Conservation (phyloP, 2,329 filamentous ascomycete genomes). For the Aspergillus thermomutatus region DNA sequence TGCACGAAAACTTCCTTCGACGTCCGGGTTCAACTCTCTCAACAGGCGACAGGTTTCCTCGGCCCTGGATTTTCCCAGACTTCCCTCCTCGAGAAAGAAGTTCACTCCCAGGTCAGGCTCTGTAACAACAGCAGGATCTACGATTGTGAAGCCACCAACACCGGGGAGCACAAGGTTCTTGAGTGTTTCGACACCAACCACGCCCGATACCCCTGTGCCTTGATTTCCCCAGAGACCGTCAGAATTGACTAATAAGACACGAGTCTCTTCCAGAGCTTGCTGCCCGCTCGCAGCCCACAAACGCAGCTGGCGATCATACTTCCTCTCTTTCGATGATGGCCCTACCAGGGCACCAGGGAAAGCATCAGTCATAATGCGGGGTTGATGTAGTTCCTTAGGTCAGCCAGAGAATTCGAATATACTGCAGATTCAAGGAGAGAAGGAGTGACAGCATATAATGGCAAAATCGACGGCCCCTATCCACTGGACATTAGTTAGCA, state of each 20-base stretch:
- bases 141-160: slow-evolving; percentile 87
- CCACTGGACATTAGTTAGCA: neutral
- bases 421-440: neutral
- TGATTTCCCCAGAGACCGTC: slow-evolving; percentile 37
- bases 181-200: slow-evolving; percentile 82
- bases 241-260: slow-evolving; percentile 86
- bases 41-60: slow-evolving; percentile 73
- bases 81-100: slow-evolving; percentile 85
- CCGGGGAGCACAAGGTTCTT: slow-evolving; percentile 97
- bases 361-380: slow-evolving; percentile 32
- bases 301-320: slow-evolving; percentile 92
- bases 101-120: slow-evolving; percentile 89
- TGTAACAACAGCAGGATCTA: slow-evolving; percentile 72
- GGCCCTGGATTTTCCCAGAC: slow-evolving; percentile 73
- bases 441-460: neutral
- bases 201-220: slow-evolving; percentile 61
- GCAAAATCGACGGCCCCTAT: neutral
- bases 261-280: slow-evolving; percentile 81
- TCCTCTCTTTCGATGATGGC: slow-evolving; percentile 63
- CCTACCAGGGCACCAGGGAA: slow-evolving; percentile 38
- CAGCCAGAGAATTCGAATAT: neutral
- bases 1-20: slow-evolving; percentile 67
- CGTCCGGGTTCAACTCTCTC: slow-evolving; percentile 88
- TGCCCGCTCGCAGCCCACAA: slow-evolving; percentile 94
- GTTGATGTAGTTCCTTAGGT: neutral